Base-by-base conservation (phyloP, 495 filamentous ascomycete species). In the Penicillium arizonense region DNA sequence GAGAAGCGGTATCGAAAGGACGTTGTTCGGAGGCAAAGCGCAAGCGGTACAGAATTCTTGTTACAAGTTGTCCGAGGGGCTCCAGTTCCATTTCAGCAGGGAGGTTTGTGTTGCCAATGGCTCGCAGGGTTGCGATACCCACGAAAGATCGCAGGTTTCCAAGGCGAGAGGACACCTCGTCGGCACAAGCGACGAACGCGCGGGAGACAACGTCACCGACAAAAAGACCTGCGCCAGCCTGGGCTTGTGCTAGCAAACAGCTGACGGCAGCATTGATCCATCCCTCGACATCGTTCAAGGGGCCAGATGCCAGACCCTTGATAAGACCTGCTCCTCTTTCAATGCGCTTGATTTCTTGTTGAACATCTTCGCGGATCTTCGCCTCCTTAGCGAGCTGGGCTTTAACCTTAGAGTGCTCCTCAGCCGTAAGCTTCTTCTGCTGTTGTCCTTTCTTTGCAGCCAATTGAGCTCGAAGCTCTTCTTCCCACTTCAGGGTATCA, bases 401-500 rank as follows among this genome's bases (percentile, higher is more conserved):
- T 30, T 95, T 92, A 51, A 97, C 90, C 64, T 92, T 97, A 32
- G 85, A 78, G 55, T 86, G 87, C 60, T 98, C 93, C 33, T 96
- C 92, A 0, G 87, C 70, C 0, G 88, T 93, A 30, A 97, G 83
- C 70, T 97, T 97, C 75, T 88, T 91, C 44, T 89, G 82, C 58
- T 91, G 85, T 35, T 88, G 82, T 3, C 95, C 95, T 72, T 91
- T 94, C 77, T 97, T 98, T 58, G 89, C 77, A 20, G 90, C 92
- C 36, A 98, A 73, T 61, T 97, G 91, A 32, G 82, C 80, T 42
- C 91, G 74, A n/a, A 97, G 79, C 50, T 97, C 94, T 61, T 89
- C 85, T 68, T 98, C 94, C 94, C 94, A 98, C 71, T 96, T 97
- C 44, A 96, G 63, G 1, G 89, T 96, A 60, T 97, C 88, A 55